Conservation (phyloP, 805 yeast genomes). For the Kodamaea fukazawae region DNA sequence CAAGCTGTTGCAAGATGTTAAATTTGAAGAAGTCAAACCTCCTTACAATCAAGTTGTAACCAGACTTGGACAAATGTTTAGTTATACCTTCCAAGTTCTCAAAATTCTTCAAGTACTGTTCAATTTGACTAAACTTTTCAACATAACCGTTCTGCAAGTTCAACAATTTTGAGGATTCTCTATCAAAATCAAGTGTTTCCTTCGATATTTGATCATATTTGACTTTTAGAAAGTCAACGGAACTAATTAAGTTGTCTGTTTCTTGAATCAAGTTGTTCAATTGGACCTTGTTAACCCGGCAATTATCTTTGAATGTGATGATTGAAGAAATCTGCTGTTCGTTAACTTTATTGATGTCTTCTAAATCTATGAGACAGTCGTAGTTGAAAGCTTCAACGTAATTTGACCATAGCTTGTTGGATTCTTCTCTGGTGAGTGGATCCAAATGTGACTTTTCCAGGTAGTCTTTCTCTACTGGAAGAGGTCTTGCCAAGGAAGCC, state of each 20-base stretch:
- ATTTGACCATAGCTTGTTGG: constrained; percentile 25
- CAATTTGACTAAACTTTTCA: constrained; percentile 43
- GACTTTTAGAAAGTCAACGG: constrained; percentile 46
- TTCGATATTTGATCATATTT: constrained; percentile 57
- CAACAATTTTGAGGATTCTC: constrained; percentile 50
- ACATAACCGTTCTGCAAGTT: constrained; percentile 43
- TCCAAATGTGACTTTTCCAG: too few species aligned
- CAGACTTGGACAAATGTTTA: constrained; percentile 61
- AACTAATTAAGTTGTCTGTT: constrained; percentile 43
- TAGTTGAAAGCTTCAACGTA: constrained; percentile 40
- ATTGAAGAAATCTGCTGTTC: constrained; percentile 33
- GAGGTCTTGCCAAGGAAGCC: too few species aligned
- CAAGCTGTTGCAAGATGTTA: constrained; percentile 52
- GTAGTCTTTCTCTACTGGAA: too few species aligned
- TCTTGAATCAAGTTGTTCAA: constrained; percentile 39
- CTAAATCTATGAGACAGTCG: constrained; percentile 38
- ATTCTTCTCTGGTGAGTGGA: constrained; percentile 22
- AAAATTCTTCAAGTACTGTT: constrained; percentile 53
- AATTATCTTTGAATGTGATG: constrained; percentile 35
- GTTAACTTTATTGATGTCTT: constrained; percentile 41
- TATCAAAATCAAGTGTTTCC: constrained; percentile 64
- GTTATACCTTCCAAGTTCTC: constrained; percentile 71
- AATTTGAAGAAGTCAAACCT: constrained; percentile 42
- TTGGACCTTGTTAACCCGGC: constrained; percentile 21
- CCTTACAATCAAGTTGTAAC: constrained; percentile 61